Percentiles rank a stretch among this genome's conserved stretches.
These are phyloP conservation scores for Fonsecaea multimorphosa DNA, from an alignment of 2,329 filamentous ascomycete genomes.

Conservation along the genomic window DNA sequence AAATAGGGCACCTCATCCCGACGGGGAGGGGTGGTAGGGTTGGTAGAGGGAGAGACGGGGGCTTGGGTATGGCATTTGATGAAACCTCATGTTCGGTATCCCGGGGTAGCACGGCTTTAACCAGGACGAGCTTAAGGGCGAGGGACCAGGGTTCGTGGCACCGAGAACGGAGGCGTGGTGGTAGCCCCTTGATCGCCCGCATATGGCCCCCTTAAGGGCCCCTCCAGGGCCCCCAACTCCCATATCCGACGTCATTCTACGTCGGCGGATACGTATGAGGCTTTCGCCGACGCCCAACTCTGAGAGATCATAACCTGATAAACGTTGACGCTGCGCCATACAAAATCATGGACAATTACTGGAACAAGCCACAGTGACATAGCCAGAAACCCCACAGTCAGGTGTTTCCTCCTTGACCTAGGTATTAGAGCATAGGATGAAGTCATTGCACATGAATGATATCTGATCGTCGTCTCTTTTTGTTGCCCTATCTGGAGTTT, in stretches of 20 bases:
- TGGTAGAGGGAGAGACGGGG: neutral
- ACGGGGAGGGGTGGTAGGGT: neutral
- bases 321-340: neutral
- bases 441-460: conserved; percentile 20
- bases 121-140: conserved; percentile 1
- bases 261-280: conserved; percentile 1
- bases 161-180: neutral
- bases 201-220: neutral
- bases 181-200: neutral
- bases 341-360: neutral
- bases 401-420: conserved; percentile 4
- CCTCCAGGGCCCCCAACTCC: neutral
- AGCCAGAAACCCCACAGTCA: conserved; percentile 2
- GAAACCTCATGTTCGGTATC: neutral
- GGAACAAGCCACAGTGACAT: conserved; percentile 2
- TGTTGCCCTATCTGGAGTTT: conserved; percentile 11
- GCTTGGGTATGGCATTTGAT: neutral
- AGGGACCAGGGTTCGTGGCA: neutral
- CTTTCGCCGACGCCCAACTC: neutral
- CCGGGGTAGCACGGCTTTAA: neutral
- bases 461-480: conserved; percentile 15
- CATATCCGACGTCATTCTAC: conserved; percentile 2
- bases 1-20: neutral
- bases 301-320: neutral
- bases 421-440: conserved; percentile 23